Conservation (phyloP, 352 stramenopile species). For the Phytophthora rubi region DNA sequence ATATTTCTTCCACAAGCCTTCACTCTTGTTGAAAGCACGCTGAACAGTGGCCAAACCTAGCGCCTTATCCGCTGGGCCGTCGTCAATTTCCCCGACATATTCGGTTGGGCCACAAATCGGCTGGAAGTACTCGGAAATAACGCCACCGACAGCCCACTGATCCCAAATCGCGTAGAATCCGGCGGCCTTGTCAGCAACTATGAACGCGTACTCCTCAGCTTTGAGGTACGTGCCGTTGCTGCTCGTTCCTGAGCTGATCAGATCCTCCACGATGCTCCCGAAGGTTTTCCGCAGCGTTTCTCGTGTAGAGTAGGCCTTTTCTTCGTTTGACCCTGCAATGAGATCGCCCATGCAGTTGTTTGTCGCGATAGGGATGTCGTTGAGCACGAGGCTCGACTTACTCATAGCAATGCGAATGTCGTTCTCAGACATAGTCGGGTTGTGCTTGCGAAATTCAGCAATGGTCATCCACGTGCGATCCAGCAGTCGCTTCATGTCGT, state of each 20-base stretch:
- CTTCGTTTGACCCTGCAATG: constrained; percentile 24
- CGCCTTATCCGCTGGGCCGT: constrained; percentile 37
- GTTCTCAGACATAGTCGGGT: constrained; percentile 26
- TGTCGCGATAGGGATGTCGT: constrained; percentile 48
- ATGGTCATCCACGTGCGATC: constrained; percentile 37
- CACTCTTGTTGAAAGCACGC: constrained; percentile 42
- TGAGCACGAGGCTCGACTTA: constrained; percentile 46
- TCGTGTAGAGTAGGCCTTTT: constrained; percentile 29
- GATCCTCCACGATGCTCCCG: constrained; percentile 43
- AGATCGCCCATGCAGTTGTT: constrained; percentile 42
- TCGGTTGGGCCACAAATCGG: constrained; percentile 49
- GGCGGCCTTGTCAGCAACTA: constrained; percentile 44
- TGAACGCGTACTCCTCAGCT: constrained; percentile 38
- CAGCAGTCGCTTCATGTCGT: constrained; percentile 32
- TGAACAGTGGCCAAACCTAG: constrained; percentile 43
- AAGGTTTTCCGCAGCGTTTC: constrained; percentile 51
- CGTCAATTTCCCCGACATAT: constrained; percentile 44
- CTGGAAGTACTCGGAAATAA: constrained; percentile 53
- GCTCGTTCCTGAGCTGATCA: constrained; percentile 41
- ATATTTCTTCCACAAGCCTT: constrained; percentile 27
- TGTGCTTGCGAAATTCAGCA: constrained; percentile 20
- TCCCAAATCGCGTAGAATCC: constrained; percentile 45
- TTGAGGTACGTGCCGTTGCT: constrained; percentile 34
- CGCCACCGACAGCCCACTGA: constrained; percentile 36
- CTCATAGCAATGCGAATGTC: constrained; percentile 31